phyloP scores from a whole-genome alignment of 192 early-diverging fungal species.

The Physocladia obscura region DNA sequence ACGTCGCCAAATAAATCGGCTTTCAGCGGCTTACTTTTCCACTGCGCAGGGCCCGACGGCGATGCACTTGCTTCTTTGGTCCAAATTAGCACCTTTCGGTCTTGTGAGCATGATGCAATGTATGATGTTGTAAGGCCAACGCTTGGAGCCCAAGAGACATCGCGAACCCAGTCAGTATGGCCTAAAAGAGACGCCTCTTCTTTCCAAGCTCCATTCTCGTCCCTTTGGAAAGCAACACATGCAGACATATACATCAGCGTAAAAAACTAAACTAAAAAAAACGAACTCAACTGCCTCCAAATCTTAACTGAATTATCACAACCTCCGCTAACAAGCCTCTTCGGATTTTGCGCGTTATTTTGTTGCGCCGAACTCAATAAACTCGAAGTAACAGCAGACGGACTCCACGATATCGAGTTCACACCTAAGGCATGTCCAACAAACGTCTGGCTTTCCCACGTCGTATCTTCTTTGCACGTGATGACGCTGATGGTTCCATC shows the following conservation, averaged over 20 bases:
- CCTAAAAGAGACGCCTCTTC: constrained; percentile 80
- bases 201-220: constrained; percentile 78
- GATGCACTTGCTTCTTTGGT: constrained; percentile 67
- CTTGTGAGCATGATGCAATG: constrained; percentile 93
- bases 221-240: constrained; percentile 39
- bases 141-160: constrained; percentile 95
- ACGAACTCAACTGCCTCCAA: constrained; percentile 62
- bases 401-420: constrained; percentile 95
- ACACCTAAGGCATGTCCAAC: constrained; percentile 88
- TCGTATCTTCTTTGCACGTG: constrained; percentile 89
- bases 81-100: constrained; percentile 95
- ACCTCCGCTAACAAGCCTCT: constrained; percentile 87
- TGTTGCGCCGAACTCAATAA: constrained; percentile 37
- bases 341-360: constrained; percentile 55
- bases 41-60: constrained; percentile 53
- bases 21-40: constrained; percentile 73
- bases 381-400: constrained; percentile 73
- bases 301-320: constrained; percentile 97
- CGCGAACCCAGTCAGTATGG: constrained; percentile 97
- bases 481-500: constrained; percentile 92
- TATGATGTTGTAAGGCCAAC: constrained; percentile 86
- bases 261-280: constrained; percentile 9
- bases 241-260: not conserved
- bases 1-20: constrained; percentile 88
- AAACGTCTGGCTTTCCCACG: constrained; percentile 78